Evolutionary conservation across 106 monocot species (phyloP).

Genomic region (Acorus calamus): DNA sequence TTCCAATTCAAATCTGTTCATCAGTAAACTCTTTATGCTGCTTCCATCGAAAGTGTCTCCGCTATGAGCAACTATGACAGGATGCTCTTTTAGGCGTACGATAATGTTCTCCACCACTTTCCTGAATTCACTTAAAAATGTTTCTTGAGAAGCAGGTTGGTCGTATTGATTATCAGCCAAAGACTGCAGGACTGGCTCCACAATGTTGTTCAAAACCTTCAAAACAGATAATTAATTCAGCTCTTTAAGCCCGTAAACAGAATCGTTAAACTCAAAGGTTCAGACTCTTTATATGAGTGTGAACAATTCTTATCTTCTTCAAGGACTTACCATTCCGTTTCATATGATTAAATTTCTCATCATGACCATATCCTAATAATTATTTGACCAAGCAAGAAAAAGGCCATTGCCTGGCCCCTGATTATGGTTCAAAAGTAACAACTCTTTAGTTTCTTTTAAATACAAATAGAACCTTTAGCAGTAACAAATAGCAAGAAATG

Average conservation of each 20-base stretch:
- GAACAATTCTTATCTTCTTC: too few relatives aligned
- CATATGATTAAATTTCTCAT: too few relatives aligned
- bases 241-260: not conserved
- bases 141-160: conserved; percentile 43
- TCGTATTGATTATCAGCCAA: conserved; percentile 28
- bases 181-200: conserved; percentile 47
- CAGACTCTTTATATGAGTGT: too few relatives aligned
- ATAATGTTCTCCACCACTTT: conserved; percentile 30
- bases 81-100: conserved; percentile 45
- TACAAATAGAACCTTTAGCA: too few relatives aligned
- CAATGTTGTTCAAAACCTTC: conserved; percentile 54
- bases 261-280: too few relatives aligned
- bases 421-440: too few relatives aligned
- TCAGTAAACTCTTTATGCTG: conserved; percentile 53
- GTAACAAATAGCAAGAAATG: too few relatives aligned
- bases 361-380: too few relatives aligned
- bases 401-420: too few relatives aligned
- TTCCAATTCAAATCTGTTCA: conserved; percentile 73
- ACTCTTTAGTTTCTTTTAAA: too few relatives aligned
- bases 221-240: not conserved
- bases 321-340: too few relatives aligned
- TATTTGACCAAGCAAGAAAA: not conserved
- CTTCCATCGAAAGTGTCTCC: conserved; percentile 80
- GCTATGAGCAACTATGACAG: conserved; percentile 86
- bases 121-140: conserved; percentile 60